These are phyloP conservation scores for Hypericum perforatum DNA, from an alignment of 345 rosid genomes.

Conservation along the genomic window DNA sequence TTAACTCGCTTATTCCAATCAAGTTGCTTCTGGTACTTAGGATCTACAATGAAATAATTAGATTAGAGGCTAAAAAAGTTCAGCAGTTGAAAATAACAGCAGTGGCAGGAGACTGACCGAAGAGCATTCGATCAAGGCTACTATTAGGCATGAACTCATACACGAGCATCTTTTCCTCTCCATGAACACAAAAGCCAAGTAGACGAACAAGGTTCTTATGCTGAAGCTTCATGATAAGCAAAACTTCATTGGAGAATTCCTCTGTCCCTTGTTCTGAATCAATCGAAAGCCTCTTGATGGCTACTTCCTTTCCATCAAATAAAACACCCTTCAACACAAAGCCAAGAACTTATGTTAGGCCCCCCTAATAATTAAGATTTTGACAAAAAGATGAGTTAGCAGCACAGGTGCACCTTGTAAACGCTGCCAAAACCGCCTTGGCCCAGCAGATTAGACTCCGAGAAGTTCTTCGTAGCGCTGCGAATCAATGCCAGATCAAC, in stretches of 20 bases:
- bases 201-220: not conserved
- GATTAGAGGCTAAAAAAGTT: too few species aligned
- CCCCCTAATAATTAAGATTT: too few species aligned
- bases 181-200: not conserved
- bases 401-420: too few species aligned
- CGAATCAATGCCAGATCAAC: constrained; percentile 19
- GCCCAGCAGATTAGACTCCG: not conserved
- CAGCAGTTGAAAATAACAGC: too few species aligned
- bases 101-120: not conserved
- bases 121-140: not conserved
- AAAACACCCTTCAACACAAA: too few species aligned
- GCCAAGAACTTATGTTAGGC: too few species aligned
- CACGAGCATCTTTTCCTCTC: not conserved
- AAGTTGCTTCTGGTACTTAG: not conserved
- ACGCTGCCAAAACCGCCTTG: too few species aligned
- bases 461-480: constrained; percentile 33
- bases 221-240: not conserved
- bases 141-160: not conserved
- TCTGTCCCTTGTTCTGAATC: not conserved
- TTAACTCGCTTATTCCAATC: not conserved
- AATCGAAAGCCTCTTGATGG: not conserved
- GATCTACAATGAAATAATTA: too few species aligned
- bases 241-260: not conserved
- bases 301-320: not conserved
- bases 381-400: too few species aligned